phyloP scores from a whole-genome alignment of 2,329 filamentous ascomycete genomes.

The Dothistroma pini region DNA sequence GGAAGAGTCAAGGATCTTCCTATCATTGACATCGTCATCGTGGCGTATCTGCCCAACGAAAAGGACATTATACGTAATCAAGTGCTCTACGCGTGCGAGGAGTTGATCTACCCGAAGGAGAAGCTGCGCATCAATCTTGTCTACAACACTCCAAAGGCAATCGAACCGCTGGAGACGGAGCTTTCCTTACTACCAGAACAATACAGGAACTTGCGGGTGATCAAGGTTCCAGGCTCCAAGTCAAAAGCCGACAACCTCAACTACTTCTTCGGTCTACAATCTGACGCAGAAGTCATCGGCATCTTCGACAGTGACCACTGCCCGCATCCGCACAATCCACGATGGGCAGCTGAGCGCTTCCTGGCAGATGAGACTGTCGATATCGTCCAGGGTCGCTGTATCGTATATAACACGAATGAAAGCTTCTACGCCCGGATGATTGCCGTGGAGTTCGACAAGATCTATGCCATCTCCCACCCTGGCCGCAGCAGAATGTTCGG shows the following conservation, averaged over 20 bases:
- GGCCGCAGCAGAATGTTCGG: slow-evolving; percentile 47
- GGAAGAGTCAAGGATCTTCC: slow-evolving; percentile 34
- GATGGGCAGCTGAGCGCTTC: slow-evolving; percentile 50
- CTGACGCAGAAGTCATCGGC: slow-evolving; percentile 45
- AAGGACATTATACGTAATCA: slow-evolving; percentile 50
- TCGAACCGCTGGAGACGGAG: slow-evolving; percentile 46
- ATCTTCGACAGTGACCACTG: slow-evolving; percentile 52
- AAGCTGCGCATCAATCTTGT: slow-evolving; percentile 48
- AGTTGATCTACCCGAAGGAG: slow-evolving; percentile 45
- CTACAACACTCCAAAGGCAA: slow-evolving; percentile 48
- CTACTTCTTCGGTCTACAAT: slow-evolving; percentile 45
- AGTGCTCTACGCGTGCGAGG: slow-evolving; percentile 45
- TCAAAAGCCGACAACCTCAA: slow-evolving; percentile 52
- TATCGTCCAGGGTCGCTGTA: slow-evolving; percentile 49
- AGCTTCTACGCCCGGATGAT: slow-evolving; percentile 47
- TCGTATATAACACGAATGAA: slow-evolving; percentile 47
- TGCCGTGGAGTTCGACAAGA: slow-evolving; percentile 51
- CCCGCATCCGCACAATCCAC: slow-evolving; percentile 47
- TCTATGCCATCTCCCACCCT: slow-evolving; percentile 51
- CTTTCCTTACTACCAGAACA: slow-evolving; percentile 38
- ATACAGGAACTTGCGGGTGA: slow-evolving; percentile 42
- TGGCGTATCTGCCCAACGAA: slow-evolving; percentile 51
- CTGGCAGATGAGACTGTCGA: slow-evolving; percentile 42
- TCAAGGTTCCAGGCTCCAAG: slow-evolving; percentile 48
- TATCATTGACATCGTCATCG: slow-evolving; percentile 47